These are phyloP conservation scores for Stagonosporopsis cucurbitacearum DNA, from an alignment of 2,329 filamentous ascomycete genomes.

Conservation along the genomic window DNA sequence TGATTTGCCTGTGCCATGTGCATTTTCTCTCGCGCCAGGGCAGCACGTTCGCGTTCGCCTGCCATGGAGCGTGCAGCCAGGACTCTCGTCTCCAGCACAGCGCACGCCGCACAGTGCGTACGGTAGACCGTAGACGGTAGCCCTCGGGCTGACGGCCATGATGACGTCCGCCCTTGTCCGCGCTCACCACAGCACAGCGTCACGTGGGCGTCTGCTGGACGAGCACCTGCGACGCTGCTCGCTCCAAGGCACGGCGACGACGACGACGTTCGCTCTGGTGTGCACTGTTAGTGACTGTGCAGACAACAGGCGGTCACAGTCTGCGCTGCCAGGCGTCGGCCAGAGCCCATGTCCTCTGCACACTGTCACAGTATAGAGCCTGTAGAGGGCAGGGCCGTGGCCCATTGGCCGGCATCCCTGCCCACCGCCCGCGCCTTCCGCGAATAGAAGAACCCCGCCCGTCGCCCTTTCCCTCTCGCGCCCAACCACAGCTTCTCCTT, in stretches of 20 bases:
- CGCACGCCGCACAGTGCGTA: slow-evolving; percentile 17
- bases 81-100: no score
- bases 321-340: no score
- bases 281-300: not conserved
- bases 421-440: slow-evolving; percentile 17
- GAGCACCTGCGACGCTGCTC: not conserved
- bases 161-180: slow-evolving; percentile 16
- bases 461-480: slow-evolving; percentile 29
- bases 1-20: slow-evolving; percentile 37
- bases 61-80: not conserved
- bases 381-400: slow-evolving; percentile 16
- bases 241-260: not conserved
- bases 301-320: no score
- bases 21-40: slow-evolving; percentile 22
- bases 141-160: slow-evolving; percentile 16
- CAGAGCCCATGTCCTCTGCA: no score
- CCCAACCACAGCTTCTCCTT: slow-evolving; percentile 37
- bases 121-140: no score
- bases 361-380: no score
- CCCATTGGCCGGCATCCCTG: slow-evolving; percentile 29
- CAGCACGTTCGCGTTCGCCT: slow-evolving; percentile 13
- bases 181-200: not conserved
- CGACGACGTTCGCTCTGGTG: not conserved
- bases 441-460: slow-evolving; percentile 28
- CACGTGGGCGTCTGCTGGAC: no score